Evolutionary conservation across 805 yeast species (phyloP), one percentile per base, ranked within the genome.

Genomic region (Hanseniaspora mollemarum): DNA sequence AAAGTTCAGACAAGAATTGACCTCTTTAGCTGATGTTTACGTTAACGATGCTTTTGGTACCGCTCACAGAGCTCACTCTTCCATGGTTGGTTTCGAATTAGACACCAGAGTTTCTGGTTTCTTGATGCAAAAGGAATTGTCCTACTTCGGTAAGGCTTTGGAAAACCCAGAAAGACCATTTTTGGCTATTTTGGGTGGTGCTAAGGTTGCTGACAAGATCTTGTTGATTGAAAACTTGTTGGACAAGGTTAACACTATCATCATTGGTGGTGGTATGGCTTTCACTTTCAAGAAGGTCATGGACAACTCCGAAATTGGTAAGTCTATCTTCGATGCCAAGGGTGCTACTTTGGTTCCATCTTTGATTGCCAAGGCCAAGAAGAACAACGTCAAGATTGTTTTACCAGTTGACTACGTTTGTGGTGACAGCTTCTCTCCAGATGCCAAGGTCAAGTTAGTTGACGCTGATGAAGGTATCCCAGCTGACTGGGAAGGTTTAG

Each of bases 201-300:
- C 98, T 65, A 92, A 92, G 80, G 97, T 92, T 60, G 83, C 95
- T 59, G 98, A 92, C 74, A 92, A 92, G 83, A 92, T 92, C 67
- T 96, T 87, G 76, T 81, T 92, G 73, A 92, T 92, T 66, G 97
- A 92, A 76, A 92, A 88, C 81, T 76, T 80, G 71, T 78, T 90
- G 65, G 92, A 90, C 77, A 92, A 92, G 80, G 97, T 92, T 65
- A 83, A 92, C 73, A 72, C 81, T 57, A 77, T 92, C 69, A 87
- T 92, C 73, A 81, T 92, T 65, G 97, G 98, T 69, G 98, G 98
- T 75, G 98, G 98, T 75, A 92, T 92, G 98, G 92, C 98, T 56
- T 92, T 90, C 83, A 92, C 98, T 63, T 92, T 92, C 81, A 87
- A 85, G 80, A 92, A 92, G 79, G 83, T 90, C 50, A 66, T 87